Base-by-base conservation (phyloP, 2,329 filamentous ascomycete genomes). In the Ceratocystis lukuohia region DNA sequence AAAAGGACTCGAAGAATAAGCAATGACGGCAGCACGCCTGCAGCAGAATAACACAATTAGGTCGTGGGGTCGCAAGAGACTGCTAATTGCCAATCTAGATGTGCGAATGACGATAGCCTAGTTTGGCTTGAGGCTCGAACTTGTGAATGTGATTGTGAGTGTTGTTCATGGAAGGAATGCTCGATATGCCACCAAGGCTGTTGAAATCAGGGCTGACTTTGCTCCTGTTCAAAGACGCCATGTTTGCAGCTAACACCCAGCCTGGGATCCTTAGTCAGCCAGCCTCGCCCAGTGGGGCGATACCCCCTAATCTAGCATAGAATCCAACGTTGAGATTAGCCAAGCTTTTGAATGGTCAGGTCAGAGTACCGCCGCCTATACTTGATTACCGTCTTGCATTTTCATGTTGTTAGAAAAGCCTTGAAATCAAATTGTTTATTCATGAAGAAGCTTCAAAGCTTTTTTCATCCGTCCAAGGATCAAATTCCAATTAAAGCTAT, bases 121-220 rank as follows among this genome's bases (percentile, higher is more conserved):
- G 20, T 12, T 46, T 46, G 48, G 20, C 33, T 44, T 59, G 64
- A 62, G 44, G 33, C 20, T 53, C 20, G 59, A 48, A 46, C 25
- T 53, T 30, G 56, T n/a, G 28, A 37, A 37, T 56, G 50, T 12
- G 22, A 25, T 5, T 20, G 37, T 10, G 61, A 62, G 61, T 66
- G 64, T 68, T 66, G 61, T 68, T 59, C 37, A 56, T 45, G 57
- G 61, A 61, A 68, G 66, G 50, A 66, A 68, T 68, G 17, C 28
- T 44, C 64, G 62, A 63, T 15, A 56, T 44, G n/a, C 64, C 22
- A 37, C 44, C 50, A 37, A 66, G 53, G 56, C 30, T 66, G 64
- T 37, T 48, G 57, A 65, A 68, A 66, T 63, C 62, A 68, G 64
- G 66, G 61, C 66, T 68, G 44, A 37, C n/a, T 25, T 30, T 22